Evolutionary conservation across 202 grass and related monocot genomes (phyloP), one percentile per base, ranked within the genome.

Genomic region (Eragrostis tef): DNA sequence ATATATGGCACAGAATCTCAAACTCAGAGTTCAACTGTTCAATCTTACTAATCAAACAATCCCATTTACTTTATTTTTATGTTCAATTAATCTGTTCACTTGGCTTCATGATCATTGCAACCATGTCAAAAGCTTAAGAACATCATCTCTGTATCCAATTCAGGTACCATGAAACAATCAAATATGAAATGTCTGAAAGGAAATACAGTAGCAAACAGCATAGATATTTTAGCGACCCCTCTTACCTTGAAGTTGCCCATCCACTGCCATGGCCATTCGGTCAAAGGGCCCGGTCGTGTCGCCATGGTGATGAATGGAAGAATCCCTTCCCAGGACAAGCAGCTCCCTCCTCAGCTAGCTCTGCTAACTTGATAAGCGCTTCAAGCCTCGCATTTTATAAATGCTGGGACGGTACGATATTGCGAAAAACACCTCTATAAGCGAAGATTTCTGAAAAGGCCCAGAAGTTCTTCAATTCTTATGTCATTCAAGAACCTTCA

Each of bases 191-290:
- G n/a, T 44, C 29, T 53, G 17, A 43, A 69, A 66, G 15, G 15
- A 73, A 64, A 47, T 31, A 63, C 26, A 71, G 24, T 0, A 26
- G 50, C 26, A 66, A 36, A 34, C 64, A 79, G 9, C 16, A 31
- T 39, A 5, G 10, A 11, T 45, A 20, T 14, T 56, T 59, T 14
- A 31, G 54, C 22, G 24, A 24, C 14, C 45, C 7, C 29, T 46
- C 56, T 45, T 71, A 93, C 91, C 88, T 93, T 93, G 83, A 88
- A 90, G 57, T 62, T 86, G 17, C 91, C 91, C 67, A 93, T 87
- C 75, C 91, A 80, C 13, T 86, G 85, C 91, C 91, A 93, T 84
- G 91, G 91, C 91, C 91, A 93, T 77, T 90, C 71, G 0, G 82
- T 90, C 65, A 93, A 82, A 79, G 83, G 82, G 0, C 91, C 91